Evolutionary conservation across 176 grass and related monocot species (phyloP), one percentile per base, ranked within the genome.

Genomic region (Carex kokanica): DNA sequence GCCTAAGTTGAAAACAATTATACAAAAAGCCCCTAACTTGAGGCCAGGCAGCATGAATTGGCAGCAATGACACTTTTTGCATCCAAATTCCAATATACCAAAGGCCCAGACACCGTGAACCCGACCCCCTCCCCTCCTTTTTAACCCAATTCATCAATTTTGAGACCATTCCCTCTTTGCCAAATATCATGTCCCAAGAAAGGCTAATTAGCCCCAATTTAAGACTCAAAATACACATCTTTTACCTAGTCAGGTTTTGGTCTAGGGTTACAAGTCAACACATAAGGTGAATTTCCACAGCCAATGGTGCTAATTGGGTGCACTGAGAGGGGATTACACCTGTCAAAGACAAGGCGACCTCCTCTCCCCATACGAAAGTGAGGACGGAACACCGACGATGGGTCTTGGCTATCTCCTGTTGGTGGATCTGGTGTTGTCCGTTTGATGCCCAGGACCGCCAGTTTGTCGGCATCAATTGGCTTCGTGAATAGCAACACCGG

Each of bases 271-370:
- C 67, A 71, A 71, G 67, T 71, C 38, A 71, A 71, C 40, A 78
- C 73, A 56, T 56, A 51, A 51, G 80, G 80, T 31, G 80, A 49
- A 82, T 29, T 65, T 31, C n/a, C 47, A 27, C 13, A 20, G 24
- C 38, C 59, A 47, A 82, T 82, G 15, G 80, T 31, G 54, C 64
- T 85, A 43, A 93, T 62, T 73, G 93, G 88, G 87, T 90, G 68
- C 85, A n/a, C 83, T 0, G 83, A 77, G 85, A 92, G 88, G 54
- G 93, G 89, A 56, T 95, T 91, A 78, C 87, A 93, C 51, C 96
- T 89, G 83, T 99, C 96, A 86, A 99, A 95, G 78, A 99, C 88
- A 70, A 99, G 89, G 60, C 96, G 93, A n/a, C 96, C 96, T 3
- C 96, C 96, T 87, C 96, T 88, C 51, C 96, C 96, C 59, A 99